Conservation (phyloP, 2,329 filamentous ascomycete species). For the Sarocladium kiliense region DNA sequence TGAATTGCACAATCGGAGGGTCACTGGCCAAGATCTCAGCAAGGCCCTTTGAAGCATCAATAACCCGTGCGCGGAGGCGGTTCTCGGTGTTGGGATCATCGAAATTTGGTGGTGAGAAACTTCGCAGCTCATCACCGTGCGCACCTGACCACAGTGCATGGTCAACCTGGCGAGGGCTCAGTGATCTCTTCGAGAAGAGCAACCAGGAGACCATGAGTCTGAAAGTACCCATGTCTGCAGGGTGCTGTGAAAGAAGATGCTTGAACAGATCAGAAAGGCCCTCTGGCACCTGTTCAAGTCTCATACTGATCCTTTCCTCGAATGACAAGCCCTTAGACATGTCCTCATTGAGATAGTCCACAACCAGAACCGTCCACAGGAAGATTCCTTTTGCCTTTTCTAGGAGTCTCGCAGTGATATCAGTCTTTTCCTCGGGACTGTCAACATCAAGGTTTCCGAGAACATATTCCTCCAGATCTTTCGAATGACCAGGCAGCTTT, state of each 20-base stretch:
- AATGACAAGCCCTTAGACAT: slow-evolving; percentile 20
- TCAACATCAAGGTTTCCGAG: neutral
- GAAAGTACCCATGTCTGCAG: slow-evolving; percentile 34
- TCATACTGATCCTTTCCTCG: slow-evolving; percentile 19
- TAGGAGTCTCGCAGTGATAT: slow-evolving; percentile 20
- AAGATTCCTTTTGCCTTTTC: slow-evolving; percentile 36
- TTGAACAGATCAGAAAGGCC: slow-evolving; percentile 43
- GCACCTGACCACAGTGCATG: slow-evolving; percentile 28
- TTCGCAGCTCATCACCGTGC: slow-evolving; percentile 16
- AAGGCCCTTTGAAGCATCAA: slow-evolving; percentile 44
- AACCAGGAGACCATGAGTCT: slow-evolving; percentile 43
- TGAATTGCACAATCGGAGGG: slow-evolving; percentile 40
- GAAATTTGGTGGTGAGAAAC: slow-evolving; percentile 1
- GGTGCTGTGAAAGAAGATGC: slow-evolving; percentile 43
- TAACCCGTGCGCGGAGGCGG: slow-evolving; percentile 21
- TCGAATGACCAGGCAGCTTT: slow-evolving; percentile 16
- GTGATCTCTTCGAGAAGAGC: slow-evolving; percentile 39
- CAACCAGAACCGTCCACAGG: slow-evolving; percentile 36
- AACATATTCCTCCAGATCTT: slow-evolving; percentile 20
- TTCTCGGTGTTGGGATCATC: slow-evolving; percentile 18
- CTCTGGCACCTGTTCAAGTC: slow-evolving; percentile 27
- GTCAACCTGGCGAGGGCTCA: slow-evolving; percentile 39
- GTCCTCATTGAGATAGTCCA: slow-evolving; percentile 30
- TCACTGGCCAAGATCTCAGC: slow-evolving; percentile 33
- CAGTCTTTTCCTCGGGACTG: neutral